These are phyloP conservation scores for Cladosporium sp. DNA, from an alignment of 2,329 filamentous ascomycete genomes.

Conservation along the genomic window DNA sequence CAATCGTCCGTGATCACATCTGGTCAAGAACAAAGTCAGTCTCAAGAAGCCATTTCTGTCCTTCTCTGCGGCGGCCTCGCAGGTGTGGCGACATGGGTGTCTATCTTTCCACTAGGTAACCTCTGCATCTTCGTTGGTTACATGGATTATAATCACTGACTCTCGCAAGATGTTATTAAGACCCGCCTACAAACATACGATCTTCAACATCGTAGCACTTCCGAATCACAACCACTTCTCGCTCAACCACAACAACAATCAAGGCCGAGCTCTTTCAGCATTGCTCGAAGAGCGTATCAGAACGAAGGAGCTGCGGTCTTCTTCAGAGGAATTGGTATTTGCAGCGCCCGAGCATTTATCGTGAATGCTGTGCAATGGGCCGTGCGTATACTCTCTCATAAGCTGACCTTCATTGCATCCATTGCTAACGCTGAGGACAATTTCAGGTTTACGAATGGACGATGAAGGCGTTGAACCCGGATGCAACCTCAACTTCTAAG, in stretches of 20 bases:
- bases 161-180: constrained; percentile 70
- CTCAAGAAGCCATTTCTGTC: constrained; percentile 28
- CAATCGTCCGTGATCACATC: constrained; percentile 23
- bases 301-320: constrained; percentile 71
- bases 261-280: constrained; percentile 20
- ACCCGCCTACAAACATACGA: constrained; percentile 80
- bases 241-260: not conserved
- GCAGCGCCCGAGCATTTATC: constrained; percentile 79
- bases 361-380: constrained; percentile 94
- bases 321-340: constrained; percentile 76
- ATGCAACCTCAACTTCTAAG: not conserved
- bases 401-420: not conserved
- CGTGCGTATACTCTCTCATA: constrained; percentile 36
- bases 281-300: constrained; percentile 64
- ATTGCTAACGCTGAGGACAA: not conserved
- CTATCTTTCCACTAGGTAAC: constrained; percentile 70
- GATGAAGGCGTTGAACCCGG: constrained; percentile 50
- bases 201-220: constrained; percentile 12
- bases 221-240: constrained; percentile 7
- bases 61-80: constrained; percentile 83
- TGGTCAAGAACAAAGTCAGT: constrained; percentile 46
- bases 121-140: not conserved
- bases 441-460: constrained; percentile 69
- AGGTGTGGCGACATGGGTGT: constrained; percentile 83
- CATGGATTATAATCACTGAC: not conserved